Percentiles rank a stretch among this genome's conserved stretches.
Conservation (phyloP, 305 asterid genomes). For the Rubia balearica region DNA sequence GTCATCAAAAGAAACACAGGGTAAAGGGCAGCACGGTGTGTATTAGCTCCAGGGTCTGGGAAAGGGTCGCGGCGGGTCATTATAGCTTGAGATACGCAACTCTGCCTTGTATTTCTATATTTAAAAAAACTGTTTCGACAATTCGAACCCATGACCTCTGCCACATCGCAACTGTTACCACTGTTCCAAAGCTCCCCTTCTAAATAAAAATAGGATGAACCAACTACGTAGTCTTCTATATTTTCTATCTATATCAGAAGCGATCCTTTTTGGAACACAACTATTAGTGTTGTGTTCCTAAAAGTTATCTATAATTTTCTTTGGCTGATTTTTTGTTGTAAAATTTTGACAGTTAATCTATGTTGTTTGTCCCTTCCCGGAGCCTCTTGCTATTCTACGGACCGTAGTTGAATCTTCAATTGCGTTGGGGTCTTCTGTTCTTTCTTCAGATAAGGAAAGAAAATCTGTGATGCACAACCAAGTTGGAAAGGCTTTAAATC, state of each 20-base stretch:
- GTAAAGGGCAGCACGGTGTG: background rate
- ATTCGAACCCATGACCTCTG: background rate
- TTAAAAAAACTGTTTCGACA: background rate
- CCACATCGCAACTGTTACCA: background rate
- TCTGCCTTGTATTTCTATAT: background rate
- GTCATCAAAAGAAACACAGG: background rate
- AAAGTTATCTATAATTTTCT: background rate
- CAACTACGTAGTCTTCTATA: background rate
- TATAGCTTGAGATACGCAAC: background rate
- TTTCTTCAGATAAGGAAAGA: slow-evolving; percentile 89
- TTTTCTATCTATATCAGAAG: background rate
- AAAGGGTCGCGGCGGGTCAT: background rate
- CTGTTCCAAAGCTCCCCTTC: background rate
- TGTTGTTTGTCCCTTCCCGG: slow-evolving; percentile 99
- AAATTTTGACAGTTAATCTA: slow-evolving; percentile 62
- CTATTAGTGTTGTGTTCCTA: background rate
- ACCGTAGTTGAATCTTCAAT: slow-evolving; percentile 86
- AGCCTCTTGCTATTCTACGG: slow-evolving; percentile 93
- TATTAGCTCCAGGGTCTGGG: background rate
- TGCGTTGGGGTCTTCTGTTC: slow-evolving; percentile 80
- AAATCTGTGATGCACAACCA: slow-evolving; percentile 86
- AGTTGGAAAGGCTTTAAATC: slow-evolving; percentile 91
- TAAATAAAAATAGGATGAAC: background rate
- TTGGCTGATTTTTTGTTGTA: slow-evolving; percentile 13
- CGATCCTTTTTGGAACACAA: background rate